These are phyloP conservation scores for Chaetomium sp. DNA, from an alignment of 2,329 filamentous ascomycete genomes.

Conservation along the genomic window DNA sequence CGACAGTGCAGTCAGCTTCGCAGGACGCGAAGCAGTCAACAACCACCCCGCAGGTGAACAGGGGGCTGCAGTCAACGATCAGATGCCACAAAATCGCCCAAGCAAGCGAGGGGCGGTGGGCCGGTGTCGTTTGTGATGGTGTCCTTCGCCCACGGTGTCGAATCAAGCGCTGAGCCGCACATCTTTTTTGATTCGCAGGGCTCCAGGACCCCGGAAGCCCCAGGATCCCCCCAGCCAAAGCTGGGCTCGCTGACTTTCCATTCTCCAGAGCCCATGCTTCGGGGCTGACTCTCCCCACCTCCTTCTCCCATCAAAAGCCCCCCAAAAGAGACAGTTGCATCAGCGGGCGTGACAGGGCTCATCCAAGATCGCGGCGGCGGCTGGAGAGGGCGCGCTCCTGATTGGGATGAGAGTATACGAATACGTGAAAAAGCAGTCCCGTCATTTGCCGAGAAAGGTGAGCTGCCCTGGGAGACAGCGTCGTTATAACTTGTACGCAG, in stretches of 20 bases:
- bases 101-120: slow-evolving; percentile 17
- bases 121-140: slow-evolving; percentile 3
- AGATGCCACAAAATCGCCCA: slow-evolving; percentile 15
- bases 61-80: slow-evolving; percentile 3
- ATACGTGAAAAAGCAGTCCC: slow-evolving; percentile 5
- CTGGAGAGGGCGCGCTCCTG: neutral
- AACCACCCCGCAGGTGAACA: neutral
- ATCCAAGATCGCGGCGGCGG: slow-evolving; percentile 2
- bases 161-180: slow-evolving; percentile 11
- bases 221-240: slow-evolving; percentile 6
- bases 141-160: neutral
- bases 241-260: slow-evolving; percentile 6
- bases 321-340: slow-evolving; percentile 8
- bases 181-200: neutral
- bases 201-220: neutral
- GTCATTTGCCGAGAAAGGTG: slow-evolving; percentile 3
- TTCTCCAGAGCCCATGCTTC: slow-evolving; percentile 9
- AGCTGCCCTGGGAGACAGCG: neutral
- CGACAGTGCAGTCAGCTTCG: neutral
- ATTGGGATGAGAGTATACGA: slow-evolving; percentile 3
- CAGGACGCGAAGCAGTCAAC: neutral
- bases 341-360: slow-evolving; percentile 2
- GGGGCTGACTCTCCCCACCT: neutral
- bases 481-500: neutral
- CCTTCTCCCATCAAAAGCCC: neutral